These are phyloP conservation scores for Phaeomoniella chlamydospora DNA, from an alignment of 2,329 filamentous ascomycete species.

Conservation along the genomic window DNA sequence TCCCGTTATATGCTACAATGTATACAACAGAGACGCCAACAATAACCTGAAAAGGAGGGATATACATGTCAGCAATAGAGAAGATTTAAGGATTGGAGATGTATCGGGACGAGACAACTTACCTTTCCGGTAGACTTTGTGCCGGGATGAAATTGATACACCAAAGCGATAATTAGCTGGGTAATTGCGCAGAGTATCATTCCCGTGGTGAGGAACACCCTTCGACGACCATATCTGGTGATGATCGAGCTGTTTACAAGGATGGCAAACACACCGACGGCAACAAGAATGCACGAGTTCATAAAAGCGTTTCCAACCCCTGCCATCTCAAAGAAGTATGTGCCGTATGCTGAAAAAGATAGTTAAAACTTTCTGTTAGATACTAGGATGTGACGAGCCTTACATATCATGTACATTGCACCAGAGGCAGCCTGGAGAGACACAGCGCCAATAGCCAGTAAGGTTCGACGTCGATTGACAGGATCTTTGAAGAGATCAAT, in stretches of 20 bases:
- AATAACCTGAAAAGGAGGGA: constrained; percentile 22
- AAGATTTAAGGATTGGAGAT: too few species aligned
- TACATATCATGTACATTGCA: constrained; percentile 42
- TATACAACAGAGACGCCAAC: constrained; percentile 40
- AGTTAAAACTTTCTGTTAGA: not conserved
- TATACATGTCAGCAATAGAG: constrained; percentile 24
- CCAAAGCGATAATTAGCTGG: constrained; percentile 38
- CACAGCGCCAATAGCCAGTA: constrained; percentile 32
- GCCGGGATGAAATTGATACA: constrained; percentile 31
- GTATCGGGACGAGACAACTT: constrained; percentile 10
- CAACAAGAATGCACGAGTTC: constrained; percentile 40
- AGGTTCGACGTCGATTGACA: constrained; percentile 35
- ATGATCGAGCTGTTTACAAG: constrained; percentile 38
- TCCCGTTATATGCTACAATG: constrained; percentile 38
- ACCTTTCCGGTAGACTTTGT: constrained; percentile 16
- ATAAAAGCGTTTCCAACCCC: constrained; percentile 40
- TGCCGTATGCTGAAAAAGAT: constrained; percentile 30
- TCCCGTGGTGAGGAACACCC: constrained; percentile 37
- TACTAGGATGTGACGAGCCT: constrained; percentile 7
- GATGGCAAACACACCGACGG: constrained; percentile 40
- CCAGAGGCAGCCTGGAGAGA: constrained; percentile 39
- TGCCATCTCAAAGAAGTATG: constrained; percentile 48
- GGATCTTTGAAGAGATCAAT: constrained; percentile 37
- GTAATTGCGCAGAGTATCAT: constrained; percentile 37
- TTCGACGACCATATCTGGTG: constrained; percentile 36